Conservation (phyloP, 345 rosid genomes). For the Xanthoceras sorbifolium region DNA sequence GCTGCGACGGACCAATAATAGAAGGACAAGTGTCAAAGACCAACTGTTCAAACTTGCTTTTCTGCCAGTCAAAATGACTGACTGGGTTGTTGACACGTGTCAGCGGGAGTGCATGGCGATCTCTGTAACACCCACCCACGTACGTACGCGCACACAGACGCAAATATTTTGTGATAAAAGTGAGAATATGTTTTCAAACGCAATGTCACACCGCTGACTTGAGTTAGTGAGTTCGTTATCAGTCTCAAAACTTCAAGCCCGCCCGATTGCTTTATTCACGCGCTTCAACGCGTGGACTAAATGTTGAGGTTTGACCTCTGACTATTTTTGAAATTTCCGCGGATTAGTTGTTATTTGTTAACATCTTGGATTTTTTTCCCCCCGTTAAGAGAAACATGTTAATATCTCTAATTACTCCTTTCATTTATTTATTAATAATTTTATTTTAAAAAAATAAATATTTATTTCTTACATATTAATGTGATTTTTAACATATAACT, state of each 20-base stretch:
- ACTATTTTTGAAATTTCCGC: not conserved
- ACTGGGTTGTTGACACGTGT: constrained; percentile 7
- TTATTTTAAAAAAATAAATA: no score
- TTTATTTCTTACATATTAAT: not conserved
- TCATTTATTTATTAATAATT: no score
- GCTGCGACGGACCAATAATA: not conserved
- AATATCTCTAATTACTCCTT: no score
- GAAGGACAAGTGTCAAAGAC: no score
- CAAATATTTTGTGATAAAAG: no score
- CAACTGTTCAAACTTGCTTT: not conserved
- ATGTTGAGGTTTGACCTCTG: not conserved
- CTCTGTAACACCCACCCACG: no score
- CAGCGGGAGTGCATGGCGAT: not conserved
- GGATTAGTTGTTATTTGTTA: not conserved
- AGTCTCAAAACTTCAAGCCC: no score
- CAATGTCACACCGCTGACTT: not conserved
- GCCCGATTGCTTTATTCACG: not conserved
- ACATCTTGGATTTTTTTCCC: not conserved
- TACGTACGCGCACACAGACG: no score
- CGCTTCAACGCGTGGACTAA: constrained; percentile 15
- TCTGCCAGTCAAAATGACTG: not conserved
- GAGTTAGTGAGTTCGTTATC: not conserved
- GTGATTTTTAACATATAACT: no score
- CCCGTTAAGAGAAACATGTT: no score
- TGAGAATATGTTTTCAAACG: not conserved